Conservation (phyloP, 2,329 filamentous ascomycete genomes). For the Rhynchosporium graminicola region DNA sequence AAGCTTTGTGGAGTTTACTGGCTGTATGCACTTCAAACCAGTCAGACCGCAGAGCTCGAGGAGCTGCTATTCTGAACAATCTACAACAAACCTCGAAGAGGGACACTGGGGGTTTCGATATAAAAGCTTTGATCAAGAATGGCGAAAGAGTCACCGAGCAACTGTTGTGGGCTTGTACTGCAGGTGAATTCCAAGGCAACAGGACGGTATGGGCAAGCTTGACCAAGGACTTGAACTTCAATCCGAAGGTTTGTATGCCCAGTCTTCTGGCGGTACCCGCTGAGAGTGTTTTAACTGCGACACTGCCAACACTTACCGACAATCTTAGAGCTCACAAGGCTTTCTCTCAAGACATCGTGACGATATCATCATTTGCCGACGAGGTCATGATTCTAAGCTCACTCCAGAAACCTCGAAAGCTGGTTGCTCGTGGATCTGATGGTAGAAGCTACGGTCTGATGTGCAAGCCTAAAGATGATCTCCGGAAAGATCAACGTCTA, state of each 20-base stretch:
- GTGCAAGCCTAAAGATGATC: constrained; percentile 97
- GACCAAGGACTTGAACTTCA: constrained; percentile 77
- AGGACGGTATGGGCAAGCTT: constrained; percentile 71
- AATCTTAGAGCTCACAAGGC: constrained; percentile 76
- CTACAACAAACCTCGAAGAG: constrained; percentile 50
- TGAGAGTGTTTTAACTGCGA: constrained; percentile 80
- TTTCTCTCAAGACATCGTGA: constrained; percentile 83
- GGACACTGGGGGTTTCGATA: constrained; percentile 51
- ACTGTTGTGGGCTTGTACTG: constrained; percentile 77
- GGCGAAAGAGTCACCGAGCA: constrained; percentile 84
- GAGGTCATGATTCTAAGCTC: constrained; percentile 90
- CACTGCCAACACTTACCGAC: constrained; percentile 73
- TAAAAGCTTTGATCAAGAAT: constrained; percentile 71
- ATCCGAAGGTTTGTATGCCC: constrained; percentile 75
- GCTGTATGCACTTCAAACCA: constrained; percentile 82
- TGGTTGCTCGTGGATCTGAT: constrained; percentile 86
- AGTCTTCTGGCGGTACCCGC: constrained; percentile 87
- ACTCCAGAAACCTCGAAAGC: constrained; percentile 85
- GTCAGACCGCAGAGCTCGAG: constrained; percentile 62
- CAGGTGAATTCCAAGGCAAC: constrained; percentile 70
- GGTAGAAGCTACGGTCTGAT: constrained; percentile 86
- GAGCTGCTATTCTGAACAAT: constrained; percentile 53
- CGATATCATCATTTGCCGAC: constrained; percentile 78
- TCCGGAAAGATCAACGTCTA: constrained; percentile 93
- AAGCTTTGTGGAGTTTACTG: constrained; percentile 88